These are phyloP conservation scores for Dendrocalamus latiflorus DNA, from an alignment of 202 grass and related monocot species.

Conservation along the genomic window DNA sequence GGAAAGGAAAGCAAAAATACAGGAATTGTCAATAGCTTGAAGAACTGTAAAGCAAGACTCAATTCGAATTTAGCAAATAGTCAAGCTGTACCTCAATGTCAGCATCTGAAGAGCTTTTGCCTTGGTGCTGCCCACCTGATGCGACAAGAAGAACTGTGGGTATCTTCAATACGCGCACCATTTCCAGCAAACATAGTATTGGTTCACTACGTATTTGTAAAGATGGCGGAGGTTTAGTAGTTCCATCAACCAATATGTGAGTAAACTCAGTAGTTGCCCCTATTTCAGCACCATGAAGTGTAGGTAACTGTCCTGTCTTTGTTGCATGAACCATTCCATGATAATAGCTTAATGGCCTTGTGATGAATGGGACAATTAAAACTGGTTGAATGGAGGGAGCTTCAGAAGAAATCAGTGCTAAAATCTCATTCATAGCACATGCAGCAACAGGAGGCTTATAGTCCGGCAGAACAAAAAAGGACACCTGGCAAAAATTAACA, in stretches of 20 bases:
- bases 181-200: conserved; percentile 77
- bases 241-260: conserved; percentile 41
- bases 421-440: conserved; percentile 71
- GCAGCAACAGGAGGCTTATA: conserved; percentile 73
- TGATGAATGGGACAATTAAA: conserved; percentile 64
- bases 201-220: conserved; percentile 64
- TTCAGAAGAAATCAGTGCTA: conserved; percentile 57
- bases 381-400: conserved; percentile 14
- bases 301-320: conserved; percentile 25
- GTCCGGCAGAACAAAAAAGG: conserved; percentile 68
- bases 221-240: conserved; percentile 44
- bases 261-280: conserved; percentile 57
- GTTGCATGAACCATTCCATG: conserved; percentile 17
- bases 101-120: conserved; percentile 37
- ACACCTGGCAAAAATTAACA: conserved; percentile 51
- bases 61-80: background rate
- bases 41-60: background rate
- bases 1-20: background rate
- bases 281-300: conserved; percentile 54
- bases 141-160: conserved; percentile 57
- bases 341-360: conserved; percentile 37
- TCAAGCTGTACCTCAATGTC: conserved; percentile 67
- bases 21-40: background rate
- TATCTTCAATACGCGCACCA: conserved; percentile 58
- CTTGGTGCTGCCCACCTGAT: conserved; percentile 37